Base-by-base conservation (phyloP, 306 rosid species). In the Gillenia trifoliata region DNA sequence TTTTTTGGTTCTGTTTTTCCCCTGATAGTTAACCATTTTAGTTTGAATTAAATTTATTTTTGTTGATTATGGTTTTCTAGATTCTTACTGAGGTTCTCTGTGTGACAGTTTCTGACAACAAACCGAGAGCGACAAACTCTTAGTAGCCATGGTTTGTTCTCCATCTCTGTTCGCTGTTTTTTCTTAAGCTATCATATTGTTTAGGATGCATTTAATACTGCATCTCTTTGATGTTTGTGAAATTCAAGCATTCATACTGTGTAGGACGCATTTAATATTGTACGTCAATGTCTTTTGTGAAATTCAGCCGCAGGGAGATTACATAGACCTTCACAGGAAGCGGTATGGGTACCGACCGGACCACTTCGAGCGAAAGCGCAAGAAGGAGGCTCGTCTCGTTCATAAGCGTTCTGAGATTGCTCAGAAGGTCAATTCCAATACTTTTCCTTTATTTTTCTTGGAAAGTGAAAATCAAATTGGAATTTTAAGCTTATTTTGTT, bases 281-380 rank as follows among this genome's bases (percentile, higher is more conserved):
- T 50, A 4, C 4, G 52, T 5, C 15, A 34, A 52, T 47, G 33
- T 62, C 25, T 26, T 67, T 65, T 47, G 49, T 59, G 45, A 47
- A 75, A 29, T 47, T 36, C 59, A 94, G 99, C 99, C 99, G 60
- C 99, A 94, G 89, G 97, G 97, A 72, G 99, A 94, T 85, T 90
- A 94, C 83, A 92, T 94, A 33, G 99, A 94, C 10, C 96, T 92
- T 74, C 95, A 87, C 79, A 75, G 89, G 87, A 92, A 88, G 83
- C 88, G 96, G 38, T 61, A 90, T 94, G 99, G 99, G 62, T 83
- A 88, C 69, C 94, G 93, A 28, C 88, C 75, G 1, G 99, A 94
- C 66, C 88, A 94, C 86, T 86, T 82, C 68, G 96, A 88, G 89
- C 99, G 99, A 22, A 88, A 85, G 82, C 97, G 99, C 83, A 94